Base-by-base conservation (phyloP, 2,329 filamentous ascomycete species). In the Phoma herbarum region DNA sequence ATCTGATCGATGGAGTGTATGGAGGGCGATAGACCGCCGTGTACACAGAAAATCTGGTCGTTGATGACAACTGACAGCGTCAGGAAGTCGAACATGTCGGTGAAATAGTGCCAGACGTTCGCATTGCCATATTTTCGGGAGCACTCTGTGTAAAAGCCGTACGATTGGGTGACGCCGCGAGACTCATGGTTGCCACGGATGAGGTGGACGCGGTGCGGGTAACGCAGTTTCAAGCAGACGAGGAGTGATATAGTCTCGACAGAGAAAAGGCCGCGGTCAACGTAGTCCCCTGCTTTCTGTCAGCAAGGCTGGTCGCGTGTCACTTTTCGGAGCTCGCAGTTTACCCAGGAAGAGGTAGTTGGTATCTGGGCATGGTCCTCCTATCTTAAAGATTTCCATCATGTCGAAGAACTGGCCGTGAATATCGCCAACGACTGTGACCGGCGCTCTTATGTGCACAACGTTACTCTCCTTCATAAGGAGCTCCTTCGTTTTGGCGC, bases 381-480 rank as follows among this genome's bases (percentile, higher is more conserved):
- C 95, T 72, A 99, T 99, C 79, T 93, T 93, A 82, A 99, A 99
- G 68, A 99, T 98, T 84, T 99, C 95, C 66, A 99, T 95, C 81
- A 99, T 88, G 78, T 99, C 95, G 79, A 94, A 98, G 82, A 99
- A 99, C 79, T 99, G 95, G 59, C 95, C 95, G 78, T 99, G 95
- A 68, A 99, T 99, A 77, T 99, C 95, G 66, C 95, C 95, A 37
- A 99, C 95, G 10, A 99, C 95, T 16, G 95, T 99, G 59, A 99
- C 92, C 2, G 95, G 95, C 29, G 95, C 93, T 70, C 88, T 88
- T 63, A 99, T 96, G 78, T 99, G 95, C 60, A 99, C 95, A 63
- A 99, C 95, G 80, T 99, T 99, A 86, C 94, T 98, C 87, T 99
- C 95, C 76, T 96, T 94, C 95, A 99, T 99, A 69, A 99, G 86